A percentile compares a stretch with the other conserved stretches of the same genome.
These are phyloP conservation scores for Dictyostelium brefeldianum DNA, from an alignment of 78 protist species.

Conservation along the genomic window DNA sequence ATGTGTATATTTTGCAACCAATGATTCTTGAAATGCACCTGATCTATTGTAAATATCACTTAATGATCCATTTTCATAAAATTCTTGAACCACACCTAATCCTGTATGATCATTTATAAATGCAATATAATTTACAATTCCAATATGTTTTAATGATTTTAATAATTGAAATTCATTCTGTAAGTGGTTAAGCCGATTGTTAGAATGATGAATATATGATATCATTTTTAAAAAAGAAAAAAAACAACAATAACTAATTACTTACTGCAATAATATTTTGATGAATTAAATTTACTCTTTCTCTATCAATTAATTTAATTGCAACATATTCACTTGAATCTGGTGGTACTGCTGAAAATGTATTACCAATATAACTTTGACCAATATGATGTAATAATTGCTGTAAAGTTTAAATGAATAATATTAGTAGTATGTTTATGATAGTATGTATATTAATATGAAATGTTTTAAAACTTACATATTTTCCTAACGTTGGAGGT, in stretches of 20 bases:
- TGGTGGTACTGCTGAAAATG: conserved; percentile 64
- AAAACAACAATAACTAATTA: background rate
- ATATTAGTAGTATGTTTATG: background rate
- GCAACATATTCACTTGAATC: conserved; percentile 70
- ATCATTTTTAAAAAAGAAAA: background rate
- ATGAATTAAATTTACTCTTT: conserved; percentile 1
- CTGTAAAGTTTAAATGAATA: background rate
- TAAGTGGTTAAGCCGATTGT: background rate
- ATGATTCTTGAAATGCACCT: conserved; percentile 42
- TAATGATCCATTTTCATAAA: conserved; percentile 72
- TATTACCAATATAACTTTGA: conserved; percentile 65
- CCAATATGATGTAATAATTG: conserved; percentile 80
- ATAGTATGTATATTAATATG: background rate
- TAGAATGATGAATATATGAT: no score
- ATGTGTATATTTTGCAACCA: conserved; percentile 22
- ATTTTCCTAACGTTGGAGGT: conserved; percentile 61
- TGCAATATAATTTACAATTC: conserved; percentile 46
- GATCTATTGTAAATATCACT: conserved; percentile 36
- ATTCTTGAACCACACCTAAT: conserved; percentile 66
- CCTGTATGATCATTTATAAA: conserved; percentile 35
- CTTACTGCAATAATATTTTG: conserved; percentile 27
- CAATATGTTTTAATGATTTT: conserved; percentile 28
- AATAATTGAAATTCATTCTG: conserved; percentile 60
- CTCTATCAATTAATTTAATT: conserved; percentile 39
- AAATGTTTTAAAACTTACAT: conserved; percentile 42